Base-by-base conservation (phyloP, 2,329 filamentous ascomycete genomes). In the Sporothrix brunneoviolacea region DNA sequence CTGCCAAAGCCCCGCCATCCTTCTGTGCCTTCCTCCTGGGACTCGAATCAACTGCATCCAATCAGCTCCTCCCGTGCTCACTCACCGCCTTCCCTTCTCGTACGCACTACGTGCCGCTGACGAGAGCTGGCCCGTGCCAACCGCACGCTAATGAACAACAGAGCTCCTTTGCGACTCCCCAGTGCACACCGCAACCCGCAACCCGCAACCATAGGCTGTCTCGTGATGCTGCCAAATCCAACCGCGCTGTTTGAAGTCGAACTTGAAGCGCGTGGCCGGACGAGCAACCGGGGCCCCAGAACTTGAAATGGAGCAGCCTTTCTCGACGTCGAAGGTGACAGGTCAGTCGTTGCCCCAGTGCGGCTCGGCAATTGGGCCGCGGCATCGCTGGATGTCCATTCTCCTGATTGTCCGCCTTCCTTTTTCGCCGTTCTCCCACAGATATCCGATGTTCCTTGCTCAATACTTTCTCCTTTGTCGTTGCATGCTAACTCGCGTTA, bases 311-410 rank as follows among this genome's bases (percentile, higher is more conserved):
- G 80, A 83, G 71, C 77, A 82, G 71, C 74, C 78, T 59, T 80
- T 77, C 58, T 84, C 83, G 64, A 84, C 82, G 60, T 87, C 84
- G 60, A 88, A 88, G 75, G 86, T 89, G 62, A 88, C 84, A 65
- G 84, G 84, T 87, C 71, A 48, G 67, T 56, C 21, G 22, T 4
- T 10, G 4, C 9, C 33, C n/a, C n/a, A n/a, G n/a, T n/a, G n/a
- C n/a, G n/a, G n/a, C n/a, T n/a, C n/a, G n/a, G n/a, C n/a, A n/a
- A n/a, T n/a, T n/a, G n/a, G n/a, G n/a, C n/a, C n/a, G n/a, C n/a
- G n/a, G n/a, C n/a, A n/a, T n/a, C n/a, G n/a, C n/a, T n/a, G n/a
- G n/a, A n/a, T n/a, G n/a, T n/a, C 18, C 9, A 19, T 39, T 30
- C n/a, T 21, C 28, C 16, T 27, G 13, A 8, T 32, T n/a, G 19